phyloP scores from a whole-genome alignment of 352 stramenopile species.

The Phytophthora hibernalis region DNA sequence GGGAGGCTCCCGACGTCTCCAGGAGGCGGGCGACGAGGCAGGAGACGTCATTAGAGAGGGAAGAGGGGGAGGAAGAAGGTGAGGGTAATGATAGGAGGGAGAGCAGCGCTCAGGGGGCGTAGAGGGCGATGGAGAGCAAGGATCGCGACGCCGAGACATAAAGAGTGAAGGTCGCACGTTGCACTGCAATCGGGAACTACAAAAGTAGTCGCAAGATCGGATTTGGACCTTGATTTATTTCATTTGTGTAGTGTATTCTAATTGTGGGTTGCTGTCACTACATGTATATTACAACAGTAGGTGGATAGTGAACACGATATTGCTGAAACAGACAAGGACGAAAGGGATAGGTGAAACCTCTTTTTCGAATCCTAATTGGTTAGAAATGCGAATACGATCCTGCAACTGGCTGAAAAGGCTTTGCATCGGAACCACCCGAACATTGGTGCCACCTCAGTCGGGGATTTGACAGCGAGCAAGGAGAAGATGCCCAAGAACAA shows the following conservation, averaged over 20 bases:
- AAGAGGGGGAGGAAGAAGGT: not conserved
- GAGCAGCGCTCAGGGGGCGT: not conserved
- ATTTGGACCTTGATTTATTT: not conserved
- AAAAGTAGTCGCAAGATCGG: not conserved
- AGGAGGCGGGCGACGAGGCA: constrained; percentile 10
- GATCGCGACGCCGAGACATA: constrained; percentile 3
- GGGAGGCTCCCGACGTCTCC: constrained; percentile 31
- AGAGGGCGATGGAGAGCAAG: not conserved
- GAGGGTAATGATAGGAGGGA: not conserved
- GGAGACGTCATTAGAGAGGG: constrained; percentile 24
- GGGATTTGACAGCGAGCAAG: constrained; percentile 26
- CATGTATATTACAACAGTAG: not conserved
- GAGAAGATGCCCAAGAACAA: constrained; percentile 89
- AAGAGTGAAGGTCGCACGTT: constrained; percentile 5
- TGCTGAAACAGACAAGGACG: not conserved
- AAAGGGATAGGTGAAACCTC: too few species aligned
- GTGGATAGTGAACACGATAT: not conserved
- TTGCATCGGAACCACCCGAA: constrained; percentile 34
- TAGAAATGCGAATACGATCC: not conserved
- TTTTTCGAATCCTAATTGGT: not conserved
- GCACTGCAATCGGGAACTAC: not conserved
- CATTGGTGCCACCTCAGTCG: constrained; percentile 30
- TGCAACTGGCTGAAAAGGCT: constrained; percentile 37
- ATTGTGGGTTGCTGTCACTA: not conserved
- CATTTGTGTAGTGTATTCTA: too few species aligned